Evolutionary conservation across 805 yeast species (phyloP).

Genomic region (Metschnikowia lachancei): DNA sequence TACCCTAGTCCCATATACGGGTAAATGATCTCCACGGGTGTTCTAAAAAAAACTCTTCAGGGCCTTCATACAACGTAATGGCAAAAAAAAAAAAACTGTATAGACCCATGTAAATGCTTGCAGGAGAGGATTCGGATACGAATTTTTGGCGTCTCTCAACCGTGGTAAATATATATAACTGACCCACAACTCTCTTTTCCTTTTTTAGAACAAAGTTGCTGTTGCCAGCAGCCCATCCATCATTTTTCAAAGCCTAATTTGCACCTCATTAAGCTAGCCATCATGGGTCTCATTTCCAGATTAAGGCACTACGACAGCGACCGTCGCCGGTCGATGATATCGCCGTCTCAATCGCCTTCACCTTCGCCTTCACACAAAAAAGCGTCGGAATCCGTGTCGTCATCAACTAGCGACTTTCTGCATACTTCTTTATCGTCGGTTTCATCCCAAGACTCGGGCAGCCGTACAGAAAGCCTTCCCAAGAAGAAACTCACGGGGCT

Average conservation of each 20-base stretch:
- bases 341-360: conserved; percentile 2
- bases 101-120: too few species aligned
- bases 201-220: neutral
- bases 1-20: conserved; percentile 1
- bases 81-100: too few species aligned
- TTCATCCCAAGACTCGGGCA: conserved; percentile 21
- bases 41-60: conserved; percentile 5
- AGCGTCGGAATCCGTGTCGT: conserved; percentile 10
- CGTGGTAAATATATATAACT: neutral
- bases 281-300: conserved; percentile 25
- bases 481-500: neutral
- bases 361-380: conserved; percentile 9
- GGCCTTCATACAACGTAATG: neutral
- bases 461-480: neutral
- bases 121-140: neutral
- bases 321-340: conserved; percentile 1
- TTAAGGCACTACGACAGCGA: conserved; percentile 15
- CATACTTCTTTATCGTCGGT: conserved; percentile 31
- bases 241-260: too few species aligned
- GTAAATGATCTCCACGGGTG: neutral
- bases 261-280: neutral
- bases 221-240: neutral
- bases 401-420: conserved; percentile 34
- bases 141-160: neutral
- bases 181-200: neutral